These are phyloP conservation scores for Magnolia kwangsiensis DNA, from an alignment of 164 flowering plant species.

Conservation along the genomic window DNA sequence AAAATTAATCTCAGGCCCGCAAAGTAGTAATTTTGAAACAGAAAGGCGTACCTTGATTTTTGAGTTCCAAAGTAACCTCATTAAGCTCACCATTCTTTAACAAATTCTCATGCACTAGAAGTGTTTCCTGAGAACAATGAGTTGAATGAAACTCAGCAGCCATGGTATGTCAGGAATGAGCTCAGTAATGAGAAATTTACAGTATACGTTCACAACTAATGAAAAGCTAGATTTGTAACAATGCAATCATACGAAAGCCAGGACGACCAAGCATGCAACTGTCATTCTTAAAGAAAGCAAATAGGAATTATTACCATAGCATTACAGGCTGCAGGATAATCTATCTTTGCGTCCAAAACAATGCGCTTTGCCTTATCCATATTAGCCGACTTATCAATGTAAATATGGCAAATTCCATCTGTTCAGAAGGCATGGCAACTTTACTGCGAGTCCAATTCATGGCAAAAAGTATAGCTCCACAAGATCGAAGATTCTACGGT, in stretches of 20 bases:
- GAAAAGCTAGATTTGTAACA: background rate
- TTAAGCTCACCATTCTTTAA: slow-evolving; percentile 43
- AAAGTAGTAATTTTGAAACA: background rate
- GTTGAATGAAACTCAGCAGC: background rate
- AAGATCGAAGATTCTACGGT: background rate
- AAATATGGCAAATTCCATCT: slow-evolving; percentile 99
- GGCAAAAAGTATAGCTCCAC: background rate
- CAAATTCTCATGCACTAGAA: slow-evolving; percentile 85
- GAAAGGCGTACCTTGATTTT: slow-evolving; percentile 47
- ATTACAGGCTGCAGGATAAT: slow-evolving; percentile 97
- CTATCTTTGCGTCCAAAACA: slow-evolving; percentile 85
- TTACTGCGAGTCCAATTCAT: slow-evolving; percentile 4
- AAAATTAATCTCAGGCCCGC: background rate
- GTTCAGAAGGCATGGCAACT: slow-evolving; percentile 15
- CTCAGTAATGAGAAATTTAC: too few species aligned
- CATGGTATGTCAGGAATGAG: background rate
- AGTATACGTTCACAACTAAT: background rate
- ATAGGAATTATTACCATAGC: slow-evolving; percentile 59
- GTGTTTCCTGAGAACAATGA: slow-evolving; percentile 65
- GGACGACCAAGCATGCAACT: background rate
- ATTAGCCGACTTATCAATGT: slow-evolving; percentile 80
- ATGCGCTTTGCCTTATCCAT: slow-evolving; percentile 70
- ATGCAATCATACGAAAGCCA: background rate
- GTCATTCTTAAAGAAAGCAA: background rate
- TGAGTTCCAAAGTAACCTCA: slow-evolving; percentile 56